Evolutionary conservation across 805 yeast genomes (phyloP), one percentile per base, ranked within the genome.

Genomic region (Teunomyces panamensis): DNA sequence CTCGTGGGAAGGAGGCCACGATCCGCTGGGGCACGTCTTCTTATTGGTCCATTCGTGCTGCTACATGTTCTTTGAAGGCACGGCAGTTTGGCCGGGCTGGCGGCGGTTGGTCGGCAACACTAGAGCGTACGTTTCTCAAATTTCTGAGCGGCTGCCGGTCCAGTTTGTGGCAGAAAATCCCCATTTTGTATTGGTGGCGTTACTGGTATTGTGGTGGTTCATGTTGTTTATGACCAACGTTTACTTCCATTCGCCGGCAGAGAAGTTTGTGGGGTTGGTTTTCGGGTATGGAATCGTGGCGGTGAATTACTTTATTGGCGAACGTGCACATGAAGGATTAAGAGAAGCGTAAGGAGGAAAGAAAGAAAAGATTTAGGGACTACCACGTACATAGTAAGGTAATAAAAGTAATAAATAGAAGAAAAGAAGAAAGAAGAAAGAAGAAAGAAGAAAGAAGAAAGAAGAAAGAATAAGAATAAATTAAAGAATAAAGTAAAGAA

Each of bases 1-100:
- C 44, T 60, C 50, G 27, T 78, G 58, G 89, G 83, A 44, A 85
- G 98, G 96, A 0, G 99, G 99, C 0, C 96, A 89, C 61, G 99
- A 94, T 68, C 96, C 98, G 4, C 85, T 92, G 51, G 99, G 99
- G 0, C 99, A 94, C 62, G 85, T 89, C 1, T 94, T 91, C 57
- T 63, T 94, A 36, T 69, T 92, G 39, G 77, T 85, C 4, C 86
- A 85, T 49, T 75, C 88, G 7, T 78, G 85, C 28, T 61, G 85
- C 47, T 78, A 86, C 48, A 59, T 92, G 53, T 71, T 87, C 59
- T 81, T 81, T 47, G 97, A 91, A 60, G 60, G 80, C 6, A 49
- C 73, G 17, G 82, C 50, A 41, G 64, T 56, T 56, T 73, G 66
- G 69, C 52, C 34, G n/a, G 55, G 65, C 16, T 65, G 72, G 63